Evolutionary conservation across 108 stramenopile species (phyloP).

Genomic region (Aurantiochytrium sp.): DNA sequence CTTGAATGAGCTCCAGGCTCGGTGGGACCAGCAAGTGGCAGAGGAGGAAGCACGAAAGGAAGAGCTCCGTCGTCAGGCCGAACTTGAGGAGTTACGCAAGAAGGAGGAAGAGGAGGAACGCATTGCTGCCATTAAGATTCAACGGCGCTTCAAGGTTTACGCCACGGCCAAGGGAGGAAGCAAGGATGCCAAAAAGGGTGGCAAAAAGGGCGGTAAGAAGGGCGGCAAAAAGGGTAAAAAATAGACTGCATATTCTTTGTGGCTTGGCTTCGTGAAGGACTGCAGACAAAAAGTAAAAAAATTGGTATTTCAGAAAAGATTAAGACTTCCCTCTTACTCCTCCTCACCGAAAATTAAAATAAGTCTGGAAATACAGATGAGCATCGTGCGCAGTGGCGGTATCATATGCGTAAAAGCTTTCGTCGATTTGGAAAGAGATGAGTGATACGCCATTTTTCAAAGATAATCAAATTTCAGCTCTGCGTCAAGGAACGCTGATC

Average conservation of each 20-base stretch:
- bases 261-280: neutral
- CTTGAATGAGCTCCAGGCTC: constrained; percentile 18
- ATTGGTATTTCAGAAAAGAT: too few relatives aligned
- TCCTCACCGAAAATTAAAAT: too few relatives aligned
- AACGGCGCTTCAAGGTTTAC: neutral
- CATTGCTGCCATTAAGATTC: neutral
- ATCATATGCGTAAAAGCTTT: too few relatives aligned
- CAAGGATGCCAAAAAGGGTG: neutral
- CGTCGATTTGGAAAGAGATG: too few relatives aligned
- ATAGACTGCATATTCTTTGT: neutral
- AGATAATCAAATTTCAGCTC: too few relatives aligned
- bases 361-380: too few relatives aligned
- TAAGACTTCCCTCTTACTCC: too few relatives aligned
- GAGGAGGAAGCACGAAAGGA: neutral
- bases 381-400: too few relatives aligned
- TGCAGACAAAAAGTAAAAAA: neutral
- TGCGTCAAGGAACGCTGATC: too few relatives aligned
- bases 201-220: neutral
- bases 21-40: neutral
- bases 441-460: too few relatives aligned
- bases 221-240: neutral
- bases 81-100: neutral
- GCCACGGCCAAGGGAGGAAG: neutral
- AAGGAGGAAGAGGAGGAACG: neutral
- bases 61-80: neutral